Percentiles rank a stretch among this genome's conserved stretches.
These are phyloP conservation scores for Macrocystidia cucumis DNA, from an alignment of 1,284 basidiomycete genomes.

Conservation along the genomic window DNA sequence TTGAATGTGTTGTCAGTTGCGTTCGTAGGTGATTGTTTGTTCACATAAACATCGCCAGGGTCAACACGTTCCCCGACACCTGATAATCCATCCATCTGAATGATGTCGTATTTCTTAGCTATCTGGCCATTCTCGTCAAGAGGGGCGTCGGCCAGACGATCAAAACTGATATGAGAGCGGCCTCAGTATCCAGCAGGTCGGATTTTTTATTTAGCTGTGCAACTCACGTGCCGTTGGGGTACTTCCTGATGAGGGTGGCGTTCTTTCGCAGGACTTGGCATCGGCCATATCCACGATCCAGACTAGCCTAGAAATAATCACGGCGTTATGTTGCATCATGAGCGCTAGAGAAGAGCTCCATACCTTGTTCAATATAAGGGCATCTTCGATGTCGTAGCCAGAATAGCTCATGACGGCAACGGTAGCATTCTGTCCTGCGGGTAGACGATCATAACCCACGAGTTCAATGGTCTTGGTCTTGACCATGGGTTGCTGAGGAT, in stretches of 20 bases:
- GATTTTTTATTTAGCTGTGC: too few species aligned
- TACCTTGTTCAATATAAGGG: constrained; percentile 92
- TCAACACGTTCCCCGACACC: constrained; percentile 93
- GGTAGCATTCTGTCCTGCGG: constrained; percentile 97
- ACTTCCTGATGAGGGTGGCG: constrained; percentile 89
- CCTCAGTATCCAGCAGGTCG: too few species aligned
- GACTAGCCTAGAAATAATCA: constrained; percentile 65
- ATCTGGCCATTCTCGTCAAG: constrained; percentile 73
- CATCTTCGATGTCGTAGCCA: constrained; percentile 99
- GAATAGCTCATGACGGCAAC: constrained; percentile 99
- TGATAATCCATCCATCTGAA: constrained; percentile 89
- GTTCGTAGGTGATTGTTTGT: constrained; percentile 93
- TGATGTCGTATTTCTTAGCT: constrained; percentile 84
- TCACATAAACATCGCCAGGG: constrained; percentile 92
- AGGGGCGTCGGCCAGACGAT: constrained; percentile 92
- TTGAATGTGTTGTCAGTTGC: constrained; percentile 82
- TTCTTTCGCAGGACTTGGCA: constrained; percentile 98
- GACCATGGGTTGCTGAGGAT: constrained; percentile 99
- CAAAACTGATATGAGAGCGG: constrained; percentile 49
- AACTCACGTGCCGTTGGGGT: constrained; percentile 93
- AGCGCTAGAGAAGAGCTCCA: constrained; percentile 10
- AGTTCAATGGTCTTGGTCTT: constrained; percentile 98
- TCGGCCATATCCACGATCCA: constrained; percentile 95
- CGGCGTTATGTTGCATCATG: constrained; percentile 10
- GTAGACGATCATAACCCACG: constrained; percentile 93